A percentile compares a stretch with the other conserved stretches of the same genome.
phyloP scores from a whole-genome alignment of 768 basidiomycete genomes.

The Baorangia bicolor region DNA sequence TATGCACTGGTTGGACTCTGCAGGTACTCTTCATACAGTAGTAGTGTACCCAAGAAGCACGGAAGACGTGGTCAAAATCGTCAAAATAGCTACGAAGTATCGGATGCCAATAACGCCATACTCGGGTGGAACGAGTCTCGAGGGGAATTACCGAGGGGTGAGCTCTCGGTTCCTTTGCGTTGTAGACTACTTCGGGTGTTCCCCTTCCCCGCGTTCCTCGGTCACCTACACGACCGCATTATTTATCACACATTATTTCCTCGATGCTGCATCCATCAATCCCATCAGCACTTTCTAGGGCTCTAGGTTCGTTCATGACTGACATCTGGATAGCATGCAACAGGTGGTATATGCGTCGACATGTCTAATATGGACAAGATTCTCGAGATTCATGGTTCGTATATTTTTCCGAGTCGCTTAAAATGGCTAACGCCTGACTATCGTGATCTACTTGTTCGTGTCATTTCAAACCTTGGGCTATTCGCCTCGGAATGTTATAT shows the following conservation, averaged over 20 bases:
- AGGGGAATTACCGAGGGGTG: constrained; percentile 73
- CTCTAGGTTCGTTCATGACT: background rate
- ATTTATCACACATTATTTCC: background rate
- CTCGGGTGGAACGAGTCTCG: constrained; percentile 79
- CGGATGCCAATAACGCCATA: constrained; percentile 77
- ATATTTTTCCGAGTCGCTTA: background rate
- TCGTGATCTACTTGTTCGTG: background rate
- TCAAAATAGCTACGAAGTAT: constrained; percentile 72
- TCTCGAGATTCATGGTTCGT: constrained; percentile 65
- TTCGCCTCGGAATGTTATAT: background rate
- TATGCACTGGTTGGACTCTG: background rate
- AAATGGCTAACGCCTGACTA: background rate
- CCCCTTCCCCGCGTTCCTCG: background rate
- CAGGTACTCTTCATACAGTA: constrained; percentile 51
- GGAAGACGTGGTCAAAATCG: constrained; percentile 78
- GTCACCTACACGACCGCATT: background rate
- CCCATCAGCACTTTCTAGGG: background rate
- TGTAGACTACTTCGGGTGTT: background rate
- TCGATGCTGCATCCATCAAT: background rate
- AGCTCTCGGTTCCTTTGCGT: constrained; percentile 20
- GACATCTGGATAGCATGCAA: constrained; percentile 12
- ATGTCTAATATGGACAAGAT: constrained; percentile 79
- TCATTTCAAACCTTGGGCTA: background rate
- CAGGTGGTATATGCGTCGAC: constrained; percentile 78
- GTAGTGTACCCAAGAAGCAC: constrained; percentile 67